Percentiles rank a stretch among this genome's conserved stretches.
phyloP scores from a whole-genome alignment of 139 green algal genomes.

The Chlorella sp. region DNA sequence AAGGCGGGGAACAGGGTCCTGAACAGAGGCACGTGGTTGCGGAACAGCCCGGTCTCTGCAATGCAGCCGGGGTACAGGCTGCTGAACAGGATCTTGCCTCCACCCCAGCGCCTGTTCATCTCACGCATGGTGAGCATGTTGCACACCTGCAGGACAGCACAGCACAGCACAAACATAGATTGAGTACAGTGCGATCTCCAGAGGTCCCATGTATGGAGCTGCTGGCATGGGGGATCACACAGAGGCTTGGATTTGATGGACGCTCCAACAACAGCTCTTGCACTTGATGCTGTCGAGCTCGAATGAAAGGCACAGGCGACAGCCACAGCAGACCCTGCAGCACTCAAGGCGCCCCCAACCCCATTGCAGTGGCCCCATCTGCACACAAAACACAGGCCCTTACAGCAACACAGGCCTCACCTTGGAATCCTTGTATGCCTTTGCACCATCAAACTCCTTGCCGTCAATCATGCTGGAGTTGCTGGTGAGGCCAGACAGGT shows the following conservation, averaged over 20 bases:
- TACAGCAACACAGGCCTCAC: too few relatives aligned
- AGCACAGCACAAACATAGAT: too few relatives aligned
- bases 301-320: not conserved
- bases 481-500: constrained; percentile 67
- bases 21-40: constrained; percentile 77
- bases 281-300: too few relatives aligned
- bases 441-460: constrained; percentile 84
- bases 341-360: not conserved
- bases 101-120: constrained; percentile 64
- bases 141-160: too few relatives aligned
- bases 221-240: too few relatives aligned
- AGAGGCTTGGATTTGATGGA: too few relatives aligned
- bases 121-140: constrained; percentile 96
- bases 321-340: not conserved
- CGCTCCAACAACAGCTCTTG: too few relatives aligned
- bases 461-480: constrained; percentile 79
- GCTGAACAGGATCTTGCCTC: constrained; percentile 77
- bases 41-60: constrained; percentile 89
- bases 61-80: constrained; percentile 97
- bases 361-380: not conserved
- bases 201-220: too few relatives aligned
- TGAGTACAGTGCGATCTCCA: too few relatives aligned
- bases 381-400: not conserved
- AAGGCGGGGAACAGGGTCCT: constrained; percentile 84
- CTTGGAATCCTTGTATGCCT: constrained; percentile 98